Evolutionary conservation across 257 asterid genomes (phyloP).

Genomic region (Ophiorrhiza pumila): DNA sequence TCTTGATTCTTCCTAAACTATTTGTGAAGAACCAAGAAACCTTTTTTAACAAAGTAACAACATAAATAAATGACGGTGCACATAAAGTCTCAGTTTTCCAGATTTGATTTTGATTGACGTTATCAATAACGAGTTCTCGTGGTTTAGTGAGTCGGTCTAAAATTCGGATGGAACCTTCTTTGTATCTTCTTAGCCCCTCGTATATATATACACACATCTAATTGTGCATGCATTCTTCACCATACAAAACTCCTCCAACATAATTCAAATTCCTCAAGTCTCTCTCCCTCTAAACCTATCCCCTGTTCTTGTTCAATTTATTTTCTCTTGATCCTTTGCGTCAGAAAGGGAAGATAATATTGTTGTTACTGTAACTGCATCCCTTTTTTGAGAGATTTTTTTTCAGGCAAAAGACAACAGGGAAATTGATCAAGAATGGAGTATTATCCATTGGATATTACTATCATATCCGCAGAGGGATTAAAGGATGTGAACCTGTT

Average conservation of each 20-base stretch:
- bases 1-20: not conserved
- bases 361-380: not conserved
- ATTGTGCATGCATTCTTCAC: not conserved
- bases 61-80: not conserved
- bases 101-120: no score
- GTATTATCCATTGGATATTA: conserved; percentile 30
- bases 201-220: not conserved
- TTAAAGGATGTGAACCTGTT: conserved; percentile 34
- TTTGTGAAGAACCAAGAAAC: no score
- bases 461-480: conserved; percentile 34
- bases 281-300: not conserved
- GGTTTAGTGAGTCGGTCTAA: not conserved
- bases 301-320: not conserved
- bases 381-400: not conserved
- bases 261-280: not conserved
- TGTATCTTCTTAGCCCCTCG: not conserved
- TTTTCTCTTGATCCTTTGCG: not conserved
- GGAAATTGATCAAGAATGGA: conserved; percentile 20
- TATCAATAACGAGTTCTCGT: no score
- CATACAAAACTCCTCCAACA: not conserved
- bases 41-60: not conserved
- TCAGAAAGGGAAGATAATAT: not conserved
- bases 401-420: not conserved
- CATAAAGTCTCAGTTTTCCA: not conserved
- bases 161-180: not conserved